These are phyloP conservation scores for Solanum bukasovii DNA, from an alignment of 257 asterid genomes.

Conservation along the genomic window DNA sequence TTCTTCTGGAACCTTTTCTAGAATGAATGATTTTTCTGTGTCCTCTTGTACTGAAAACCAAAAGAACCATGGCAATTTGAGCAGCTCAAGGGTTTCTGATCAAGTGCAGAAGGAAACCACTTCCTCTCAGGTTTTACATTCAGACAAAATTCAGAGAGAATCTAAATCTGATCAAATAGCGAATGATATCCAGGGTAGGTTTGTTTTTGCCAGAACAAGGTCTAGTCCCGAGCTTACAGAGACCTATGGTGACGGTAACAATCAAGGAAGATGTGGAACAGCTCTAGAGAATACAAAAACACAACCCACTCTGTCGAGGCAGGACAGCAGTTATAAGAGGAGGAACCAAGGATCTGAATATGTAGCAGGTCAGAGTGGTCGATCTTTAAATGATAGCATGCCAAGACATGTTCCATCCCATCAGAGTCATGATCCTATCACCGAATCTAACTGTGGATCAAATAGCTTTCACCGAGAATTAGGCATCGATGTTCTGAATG, in stretches of 20 bases:
- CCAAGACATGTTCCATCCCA: constrained; percentile 33
- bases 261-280: constrained; percentile 28
- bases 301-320: constrained; percentile 27
- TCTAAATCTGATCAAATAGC: constrained; percentile 40
- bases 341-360: constrained; percentile 40
- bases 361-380: constrained; percentile 36
- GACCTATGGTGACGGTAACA: constrained; percentile 35
- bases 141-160: constrained; percentile 45
- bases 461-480: constrained; percentile 38
- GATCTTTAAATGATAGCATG: constrained; percentile 34
- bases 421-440: constrained; percentile 34
- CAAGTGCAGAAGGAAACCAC: constrained; percentile 26
- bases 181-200: constrained; percentile 50
- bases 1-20: constrained; percentile 28
- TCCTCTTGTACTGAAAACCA: constrained; percentile 36
- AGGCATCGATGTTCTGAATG: constrained; percentile 40
- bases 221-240: constrained; percentile 96
- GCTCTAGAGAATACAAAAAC: constrained; percentile 38
- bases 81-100: constrained; percentile 30
- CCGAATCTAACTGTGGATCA: constrained; percentile 43
- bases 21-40: constrained; percentile 21
- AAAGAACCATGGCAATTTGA: constrained; percentile 31
- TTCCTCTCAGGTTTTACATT: constrained; percentile 29
- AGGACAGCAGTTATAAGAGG: constrained; percentile 37
- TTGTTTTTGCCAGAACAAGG: constrained; percentile 64